Conservation (phyloP, 345 rosid genomes). For the Theobroma cacao region DNA sequence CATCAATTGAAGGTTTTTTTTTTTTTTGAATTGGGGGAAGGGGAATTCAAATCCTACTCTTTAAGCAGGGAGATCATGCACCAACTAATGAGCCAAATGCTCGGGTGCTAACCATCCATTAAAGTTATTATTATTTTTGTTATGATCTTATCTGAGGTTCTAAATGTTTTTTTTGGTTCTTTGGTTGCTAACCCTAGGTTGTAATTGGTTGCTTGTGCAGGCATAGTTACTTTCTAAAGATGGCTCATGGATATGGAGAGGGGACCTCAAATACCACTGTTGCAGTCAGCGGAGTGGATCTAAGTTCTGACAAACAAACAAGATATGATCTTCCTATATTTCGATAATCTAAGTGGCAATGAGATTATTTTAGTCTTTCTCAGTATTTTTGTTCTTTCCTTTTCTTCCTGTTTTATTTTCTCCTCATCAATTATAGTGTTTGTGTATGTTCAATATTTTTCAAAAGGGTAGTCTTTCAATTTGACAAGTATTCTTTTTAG, state of each 20-base stretch:
- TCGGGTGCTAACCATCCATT: not conserved
- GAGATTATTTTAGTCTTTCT: not conserved
- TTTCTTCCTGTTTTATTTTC: not conserved
- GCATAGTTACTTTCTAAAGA: constrained; percentile 88
- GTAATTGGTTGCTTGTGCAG: constrained; percentile 36
- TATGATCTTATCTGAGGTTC: not conserved
- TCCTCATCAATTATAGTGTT: not conserved
- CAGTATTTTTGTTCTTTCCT: not conserved
- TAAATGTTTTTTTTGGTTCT: not conserved
- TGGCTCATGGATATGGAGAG: constrained; percentile 53
- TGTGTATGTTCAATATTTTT: not conserved
- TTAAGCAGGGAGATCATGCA: no score
- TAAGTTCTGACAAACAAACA: constrained; percentile 31
- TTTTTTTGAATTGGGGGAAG: no score
- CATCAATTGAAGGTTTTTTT: no score
- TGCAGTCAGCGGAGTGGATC: constrained; percentile 42
- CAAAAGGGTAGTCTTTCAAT: not conserved
- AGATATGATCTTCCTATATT: constrained; percentile 78
- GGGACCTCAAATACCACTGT: constrained; percentile 49
- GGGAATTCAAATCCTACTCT: no score
- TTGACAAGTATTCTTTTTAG: not conserved
- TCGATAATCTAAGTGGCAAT: constrained; percentile 14
- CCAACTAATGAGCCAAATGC: no score
- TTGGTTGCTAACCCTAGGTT: not conserved
- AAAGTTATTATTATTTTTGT: not conserved